Conservation (phyloP, 768 basidiomycete species). For the Kwoniella heveanensis region DNA sequence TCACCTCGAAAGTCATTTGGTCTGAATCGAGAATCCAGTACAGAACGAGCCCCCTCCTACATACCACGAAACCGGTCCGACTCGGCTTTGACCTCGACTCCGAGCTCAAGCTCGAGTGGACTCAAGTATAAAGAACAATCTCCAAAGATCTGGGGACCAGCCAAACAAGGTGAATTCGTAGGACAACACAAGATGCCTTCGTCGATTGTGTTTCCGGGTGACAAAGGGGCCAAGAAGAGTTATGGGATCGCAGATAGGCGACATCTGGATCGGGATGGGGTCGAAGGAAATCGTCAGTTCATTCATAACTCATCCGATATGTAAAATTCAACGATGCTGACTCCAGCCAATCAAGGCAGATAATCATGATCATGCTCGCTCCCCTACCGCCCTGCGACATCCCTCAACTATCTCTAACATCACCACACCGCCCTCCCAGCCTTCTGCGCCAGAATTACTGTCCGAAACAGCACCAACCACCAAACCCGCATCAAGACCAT, state of each 20-base stretch:
- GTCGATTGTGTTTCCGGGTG: background rate
- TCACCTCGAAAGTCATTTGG: background rate
- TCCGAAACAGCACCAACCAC: background rate
- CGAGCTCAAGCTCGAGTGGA: background rate
- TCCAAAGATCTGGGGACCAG: background rate
- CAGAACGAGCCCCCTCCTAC: background rate
- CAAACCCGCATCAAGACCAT: conserved; percentile 49
- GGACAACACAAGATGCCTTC: background rate
- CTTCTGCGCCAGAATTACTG: background rate
- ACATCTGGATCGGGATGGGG: background rate
- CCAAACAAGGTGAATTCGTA: background rate
- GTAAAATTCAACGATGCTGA: no score
- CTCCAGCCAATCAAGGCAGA: conserved; percentile 1
- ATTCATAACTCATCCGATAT: no score
- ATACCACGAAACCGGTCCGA: background rate
- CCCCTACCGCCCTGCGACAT: background rate
- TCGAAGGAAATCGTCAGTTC: background rate
- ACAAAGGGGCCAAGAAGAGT: background rate
- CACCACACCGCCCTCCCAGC: background rate
- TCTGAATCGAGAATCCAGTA: background rate
- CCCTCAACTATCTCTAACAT: background rate
- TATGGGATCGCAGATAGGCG: background rate
- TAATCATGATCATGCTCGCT: background rate
- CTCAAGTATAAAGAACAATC: background rate
- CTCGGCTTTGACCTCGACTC: background rate